Conservation (phyloP, 345 rosid species). For the Dovyalis caffra region DNA sequence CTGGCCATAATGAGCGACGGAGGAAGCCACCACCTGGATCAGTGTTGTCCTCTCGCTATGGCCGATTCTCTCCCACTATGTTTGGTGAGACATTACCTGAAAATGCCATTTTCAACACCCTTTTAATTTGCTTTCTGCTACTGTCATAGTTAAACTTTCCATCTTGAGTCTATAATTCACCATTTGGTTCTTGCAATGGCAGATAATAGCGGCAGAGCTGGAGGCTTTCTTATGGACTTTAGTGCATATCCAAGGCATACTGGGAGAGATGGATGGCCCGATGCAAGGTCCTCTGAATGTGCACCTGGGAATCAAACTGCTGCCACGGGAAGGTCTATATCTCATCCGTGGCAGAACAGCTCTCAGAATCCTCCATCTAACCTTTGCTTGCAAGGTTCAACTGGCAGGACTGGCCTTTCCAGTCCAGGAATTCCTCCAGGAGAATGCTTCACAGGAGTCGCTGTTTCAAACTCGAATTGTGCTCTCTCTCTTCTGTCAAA, state of each 20-base stretch:
- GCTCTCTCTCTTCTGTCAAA: constrained; percentile 99
- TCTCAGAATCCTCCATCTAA: constrained; percentile 48
- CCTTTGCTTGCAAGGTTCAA: constrained; percentile 48
- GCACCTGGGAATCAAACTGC: constrained; percentile 26
- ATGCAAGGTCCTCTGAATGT: constrained; percentile 32
- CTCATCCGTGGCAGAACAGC: constrained; percentile 44
- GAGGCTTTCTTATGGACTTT: constrained; percentile 61
- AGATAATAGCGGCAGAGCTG: constrained; percentile 47
- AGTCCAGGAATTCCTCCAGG: constrained; percentile 48
- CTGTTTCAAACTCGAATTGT: constrained; percentile 60
- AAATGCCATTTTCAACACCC: not conserved
- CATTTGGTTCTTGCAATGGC: constrained; percentile 20
- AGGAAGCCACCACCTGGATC: constrained; percentile 88
- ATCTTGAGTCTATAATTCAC: not conserved
- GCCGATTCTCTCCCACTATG: constrained; percentile 49
- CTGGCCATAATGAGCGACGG: constrained; percentile 92
- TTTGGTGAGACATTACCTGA: constrained; percentile 44
- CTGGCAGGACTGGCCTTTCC: constrained; percentile 48
- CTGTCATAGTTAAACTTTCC: not conserved
- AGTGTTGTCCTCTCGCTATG: constrained; percentile 51
- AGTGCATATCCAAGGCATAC: constrained; percentile 41
- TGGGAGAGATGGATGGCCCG: constrained; percentile 42
- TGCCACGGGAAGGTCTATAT: constrained; percentile 31
- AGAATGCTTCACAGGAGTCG: constrained; percentile 64
- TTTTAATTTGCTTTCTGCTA: not conserved